Conservation (phyloP, 2,329 filamentous ascomycete species). For the Talaromyces marneffei region DNA sequence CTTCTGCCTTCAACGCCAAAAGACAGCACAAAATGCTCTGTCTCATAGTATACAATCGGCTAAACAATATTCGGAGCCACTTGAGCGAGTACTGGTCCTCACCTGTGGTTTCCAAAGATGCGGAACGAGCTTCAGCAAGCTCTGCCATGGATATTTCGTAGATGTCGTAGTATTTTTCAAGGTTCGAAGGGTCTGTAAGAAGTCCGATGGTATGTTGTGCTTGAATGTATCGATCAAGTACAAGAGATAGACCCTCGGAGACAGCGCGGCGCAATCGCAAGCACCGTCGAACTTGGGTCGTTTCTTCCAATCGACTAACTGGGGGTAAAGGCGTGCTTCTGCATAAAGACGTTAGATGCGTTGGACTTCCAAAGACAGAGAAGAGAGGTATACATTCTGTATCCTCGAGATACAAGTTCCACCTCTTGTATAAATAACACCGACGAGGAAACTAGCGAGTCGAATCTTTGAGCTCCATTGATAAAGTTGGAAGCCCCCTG, state of each 20-base stretch:
- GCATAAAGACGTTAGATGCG: constrained; percentile 18
- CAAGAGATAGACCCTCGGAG: constrained; percentile 60
- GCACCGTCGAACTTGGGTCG: constrained; percentile 71
- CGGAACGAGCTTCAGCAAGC: constrained; percentile 62
- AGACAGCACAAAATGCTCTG: constrained; percentile 86
- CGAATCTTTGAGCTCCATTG: constrained; percentile 70
- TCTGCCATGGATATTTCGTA: constrained; percentile 73
- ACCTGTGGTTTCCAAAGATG: constrained; percentile 59
- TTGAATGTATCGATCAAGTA: constrained; percentile 66
- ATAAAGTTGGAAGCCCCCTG: constrained; percentile 64
- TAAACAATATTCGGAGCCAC: constrained; percentile 72
- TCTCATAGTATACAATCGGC: constrained; percentile 71
- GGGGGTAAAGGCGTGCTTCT: constrained; percentile 86
- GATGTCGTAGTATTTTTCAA: constrained; percentile 90
- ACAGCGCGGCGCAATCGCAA: constrained; percentile 72
- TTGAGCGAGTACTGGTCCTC: constrained; percentile 75
- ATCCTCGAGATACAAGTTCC: constrained; percentile 88
- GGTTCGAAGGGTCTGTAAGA: constrained; percentile 70
- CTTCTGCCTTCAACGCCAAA: constrained; percentile 76
- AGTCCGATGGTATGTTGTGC: constrained; percentile 63
- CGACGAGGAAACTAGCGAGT: constrained; percentile 68
- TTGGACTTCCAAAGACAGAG: constrained; percentile 2
- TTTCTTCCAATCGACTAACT: constrained; percentile 85
- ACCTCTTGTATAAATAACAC: constrained; percentile 85
- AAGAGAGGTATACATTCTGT: constrained; percentile 60